Evolutionary conservation across 129 eudicot genomes (phyloP).

Genomic region (Helianthus tuberosus): DNA sequence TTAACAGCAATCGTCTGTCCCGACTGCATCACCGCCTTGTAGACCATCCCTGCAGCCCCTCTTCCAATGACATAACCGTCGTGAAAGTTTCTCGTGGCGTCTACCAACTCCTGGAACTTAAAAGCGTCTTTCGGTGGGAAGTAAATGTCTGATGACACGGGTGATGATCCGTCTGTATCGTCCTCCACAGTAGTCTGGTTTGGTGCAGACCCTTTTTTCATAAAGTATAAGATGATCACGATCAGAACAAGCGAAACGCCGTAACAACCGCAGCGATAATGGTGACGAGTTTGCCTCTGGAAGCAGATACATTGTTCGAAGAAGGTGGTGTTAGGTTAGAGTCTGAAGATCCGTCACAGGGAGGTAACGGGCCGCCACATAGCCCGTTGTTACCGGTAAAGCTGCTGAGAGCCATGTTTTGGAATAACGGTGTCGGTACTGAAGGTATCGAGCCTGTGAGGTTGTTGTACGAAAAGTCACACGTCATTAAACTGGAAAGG

Average conservation of each 20-base stretch:
- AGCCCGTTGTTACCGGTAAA: conserved; percentile 79
- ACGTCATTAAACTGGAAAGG: conserved; percentile 74
- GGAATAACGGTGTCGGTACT: conserved; percentile 60
- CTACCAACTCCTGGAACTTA: conserved; percentile 78
- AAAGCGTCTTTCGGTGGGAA: conserved; percentile 94
- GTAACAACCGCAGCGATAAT: conserved; percentile 56
- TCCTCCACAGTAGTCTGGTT: conserved; percentile 40
- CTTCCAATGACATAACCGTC: conserved; percentile 76
- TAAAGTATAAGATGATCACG: conserved; percentile 57
- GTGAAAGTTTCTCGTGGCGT: conserved; percentile 79
- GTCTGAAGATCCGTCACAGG: conserved; percentile 41
- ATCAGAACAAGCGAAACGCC: conserved; percentile 81
- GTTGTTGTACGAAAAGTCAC: conserved; percentile 79
- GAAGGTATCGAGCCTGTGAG: conserved; percentile 83
- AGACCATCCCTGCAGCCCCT: conserved; percentile 93
- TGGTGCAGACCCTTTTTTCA: conserved; percentile 58
- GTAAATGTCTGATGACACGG: conserved; percentile 65
- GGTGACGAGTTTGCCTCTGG: conserved; percentile 58
- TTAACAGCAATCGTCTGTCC: conserved; percentile 77
- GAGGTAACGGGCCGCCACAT: conserved; percentile 80
- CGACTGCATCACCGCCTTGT: conserved; percentile 88
- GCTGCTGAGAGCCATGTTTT: conserved; percentile 69
- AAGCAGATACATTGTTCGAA: conserved; percentile 20
- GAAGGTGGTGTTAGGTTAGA: conserved; percentile 37
- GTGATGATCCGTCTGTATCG: conserved; percentile 45